Conservation (phyloP, 768 basidiomycete genomes). For the Suillus weaverae region DNA sequence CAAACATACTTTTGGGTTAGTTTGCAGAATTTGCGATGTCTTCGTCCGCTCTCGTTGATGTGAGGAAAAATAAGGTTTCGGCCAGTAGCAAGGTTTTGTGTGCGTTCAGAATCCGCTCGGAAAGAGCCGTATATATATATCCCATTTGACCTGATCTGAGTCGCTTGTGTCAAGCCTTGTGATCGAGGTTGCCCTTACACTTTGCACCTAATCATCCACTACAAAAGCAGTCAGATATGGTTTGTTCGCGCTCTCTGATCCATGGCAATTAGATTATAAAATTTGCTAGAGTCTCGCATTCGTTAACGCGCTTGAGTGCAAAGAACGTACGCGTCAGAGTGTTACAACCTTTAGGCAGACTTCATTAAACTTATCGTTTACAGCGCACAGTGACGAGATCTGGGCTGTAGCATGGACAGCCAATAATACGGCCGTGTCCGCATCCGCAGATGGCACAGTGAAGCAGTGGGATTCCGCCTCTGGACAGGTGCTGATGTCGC, state of each 20-base stretch:
- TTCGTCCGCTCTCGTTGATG: slow-evolving; percentile 97
- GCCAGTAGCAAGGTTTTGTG: slow-evolving; percentile 25
- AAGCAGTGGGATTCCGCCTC: slow-evolving; percentile 70
- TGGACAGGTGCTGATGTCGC: slow-evolving; percentile 60
- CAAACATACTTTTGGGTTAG: slow-evolving; percentile 40
- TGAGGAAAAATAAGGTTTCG: slow-evolving; percentile 60
- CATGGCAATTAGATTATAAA: slow-evolving; percentile 23
- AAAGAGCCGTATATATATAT: slow-evolving; percentile 32
- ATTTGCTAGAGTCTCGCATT: slow-evolving; percentile 64
- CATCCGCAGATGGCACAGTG: slow-evolving; percentile 76
- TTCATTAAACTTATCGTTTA: slow-evolving; percentile 22
- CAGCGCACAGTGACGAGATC: slow-evolving; percentile 78
- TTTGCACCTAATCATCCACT: slow-evolving; percentile 1
- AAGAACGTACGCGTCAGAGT: slow-evolving; percentile 61
- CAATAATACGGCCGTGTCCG: slow-evolving; percentile 62
- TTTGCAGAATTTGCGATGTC: slow-evolving; percentile 53
- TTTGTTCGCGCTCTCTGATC: slow-evolving; percentile 22
- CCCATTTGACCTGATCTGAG: neutral
- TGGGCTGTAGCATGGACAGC: slow-evolving; percentile 79
- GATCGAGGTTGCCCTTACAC: neutral
- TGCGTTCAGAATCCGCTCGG: slow-evolving; percentile 58
- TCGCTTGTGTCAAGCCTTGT: neutral
- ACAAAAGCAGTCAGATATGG: slow-evolving; percentile 21
- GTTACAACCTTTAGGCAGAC: slow-evolving; percentile 3
- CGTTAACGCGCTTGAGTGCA: slow-evolving; percentile 68